Conservation (phyloP, 306 rosid genomes). For the Fagus sylvatica region DNA sequence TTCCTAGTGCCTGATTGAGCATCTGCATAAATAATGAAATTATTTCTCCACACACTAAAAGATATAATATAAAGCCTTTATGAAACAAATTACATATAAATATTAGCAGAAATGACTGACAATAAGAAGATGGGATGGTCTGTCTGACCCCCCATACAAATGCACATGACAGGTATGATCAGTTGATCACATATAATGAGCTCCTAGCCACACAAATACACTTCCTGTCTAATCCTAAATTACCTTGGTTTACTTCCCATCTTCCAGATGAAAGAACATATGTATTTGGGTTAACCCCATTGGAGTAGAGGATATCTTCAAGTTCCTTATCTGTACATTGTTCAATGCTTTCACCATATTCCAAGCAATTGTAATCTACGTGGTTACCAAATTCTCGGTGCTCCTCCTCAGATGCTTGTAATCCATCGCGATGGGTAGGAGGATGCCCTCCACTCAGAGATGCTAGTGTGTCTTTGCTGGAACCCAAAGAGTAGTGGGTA, state of each 20-base stretch:
- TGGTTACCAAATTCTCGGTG: constrained; percentile 38
- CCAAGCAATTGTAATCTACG: constrained; percentile 33
- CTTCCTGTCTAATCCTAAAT: neutral
- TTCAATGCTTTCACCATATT: constrained; percentile 36
- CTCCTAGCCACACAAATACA: neutral
- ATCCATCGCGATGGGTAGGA: constrained; percentile 22
- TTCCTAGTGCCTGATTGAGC: constrained; percentile 52
- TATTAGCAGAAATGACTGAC: neutral
- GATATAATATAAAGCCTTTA: constrained; percentile 4
- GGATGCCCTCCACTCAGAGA: constrained; percentile 9
- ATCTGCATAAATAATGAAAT: constrained; percentile 50
- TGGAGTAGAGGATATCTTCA: constrained; percentile 48
- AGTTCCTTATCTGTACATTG: constrained; percentile 48
- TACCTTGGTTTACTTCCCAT: constrained; percentile 68
- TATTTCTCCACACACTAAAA: constrained; percentile 2
- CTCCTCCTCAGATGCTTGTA: constrained; percentile 43
- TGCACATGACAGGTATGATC: neutral
- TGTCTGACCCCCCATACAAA: neutral
- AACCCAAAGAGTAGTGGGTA: constrained; percentile 15
- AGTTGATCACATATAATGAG: neutral
- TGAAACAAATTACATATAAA: constrained; percentile 1
- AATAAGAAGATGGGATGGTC: neutral
- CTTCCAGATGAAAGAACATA: constrained; percentile 69
- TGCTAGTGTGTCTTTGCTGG: constrained; percentile 24
- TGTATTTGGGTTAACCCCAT: constrained; percentile 41